phyloP scores from a whole-genome alignment of 192 early-diverging fungal species.

The Umbelopsis sp. region DNA sequence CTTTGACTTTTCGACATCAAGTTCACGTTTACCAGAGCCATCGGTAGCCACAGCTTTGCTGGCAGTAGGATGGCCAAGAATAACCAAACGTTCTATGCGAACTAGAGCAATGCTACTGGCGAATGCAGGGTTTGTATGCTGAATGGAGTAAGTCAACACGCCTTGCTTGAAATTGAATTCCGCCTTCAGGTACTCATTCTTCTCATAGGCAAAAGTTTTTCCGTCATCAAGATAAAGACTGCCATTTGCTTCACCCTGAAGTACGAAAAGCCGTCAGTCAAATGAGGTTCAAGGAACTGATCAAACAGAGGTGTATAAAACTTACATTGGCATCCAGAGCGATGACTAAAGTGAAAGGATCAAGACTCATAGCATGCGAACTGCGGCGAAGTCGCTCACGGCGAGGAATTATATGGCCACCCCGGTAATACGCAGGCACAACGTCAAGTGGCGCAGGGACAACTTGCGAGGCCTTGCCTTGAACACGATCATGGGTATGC shows the following conservation, averaged over 20 bases:
- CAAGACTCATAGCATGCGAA: slow-evolving; percentile 75
- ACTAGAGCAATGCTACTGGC: slow-evolving; percentile 32
- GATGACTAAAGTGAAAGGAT: slow-evolving; percentile 92
- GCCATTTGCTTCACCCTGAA: slow-evolving; percentile 69
- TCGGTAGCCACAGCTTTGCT: slow-evolving; percentile 43
- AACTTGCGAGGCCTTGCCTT: slow-evolving; percentile 36
- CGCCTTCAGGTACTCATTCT: slow-evolving; percentile 67
- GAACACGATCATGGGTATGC: slow-evolving; percentile 45
- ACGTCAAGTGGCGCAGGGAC: slow-evolving; percentile 72
- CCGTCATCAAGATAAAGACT: slow-evolving; percentile 94
- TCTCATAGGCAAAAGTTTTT: slow-evolving; percentile 68
- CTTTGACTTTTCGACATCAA: slow-evolving; percentile 40
- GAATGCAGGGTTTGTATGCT: slow-evolving; percentile 34
- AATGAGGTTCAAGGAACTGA: not conserved
- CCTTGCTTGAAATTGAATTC: slow-evolving; percentile 53
- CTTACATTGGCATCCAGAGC: slow-evolving; percentile 67
- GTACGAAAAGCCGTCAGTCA: slow-evolving; percentile 19
- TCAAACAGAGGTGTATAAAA: not conserved
- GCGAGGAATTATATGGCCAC: slow-evolving; percentile 86
- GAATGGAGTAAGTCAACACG: slow-evolving; percentile 40
- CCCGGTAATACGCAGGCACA: slow-evolving; percentile 87
- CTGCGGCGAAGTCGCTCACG: slow-evolving; percentile 85
- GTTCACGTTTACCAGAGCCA: slow-evolving; percentile 30
- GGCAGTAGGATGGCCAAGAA: slow-evolving; percentile 33
- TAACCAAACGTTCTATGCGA: slow-evolving; percentile 48